A percentile compares a stretch with the other conserved stretches of the same genome.
These are phyloP conservation scores for Phytophthora niederhauseri DNA, from an alignment of 352 stramenopile genomes.

Conservation along the genomic window DNA sequence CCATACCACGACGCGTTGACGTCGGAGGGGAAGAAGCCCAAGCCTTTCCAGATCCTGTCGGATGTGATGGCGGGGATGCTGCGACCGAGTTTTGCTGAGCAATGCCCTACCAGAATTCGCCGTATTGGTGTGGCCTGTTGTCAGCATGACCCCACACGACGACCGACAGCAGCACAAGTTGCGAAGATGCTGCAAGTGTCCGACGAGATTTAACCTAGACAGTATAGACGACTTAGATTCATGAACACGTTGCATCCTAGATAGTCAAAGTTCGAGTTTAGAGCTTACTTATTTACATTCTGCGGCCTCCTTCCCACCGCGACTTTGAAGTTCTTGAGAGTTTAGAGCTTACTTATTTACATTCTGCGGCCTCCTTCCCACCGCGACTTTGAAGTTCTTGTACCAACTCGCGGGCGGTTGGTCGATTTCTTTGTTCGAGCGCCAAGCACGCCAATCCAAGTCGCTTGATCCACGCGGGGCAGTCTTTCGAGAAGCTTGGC, in stretches of 20 bases:
- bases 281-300: not conserved
- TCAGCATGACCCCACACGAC: not conserved
- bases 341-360: not conserved
- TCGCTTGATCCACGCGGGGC: slow-evolving; percentile 37
- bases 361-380: not conserved
- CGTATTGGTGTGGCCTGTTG: not conserved
- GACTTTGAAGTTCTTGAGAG: not conserved
- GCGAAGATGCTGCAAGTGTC: not conserved
- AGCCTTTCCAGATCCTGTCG: slow-evolving; percentile 38
- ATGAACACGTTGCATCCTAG: not conserved
- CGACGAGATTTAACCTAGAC: not conserved
- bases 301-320: not conserved
- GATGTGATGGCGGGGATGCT: slow-evolving; percentile 14
- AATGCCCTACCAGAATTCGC: not conserved
- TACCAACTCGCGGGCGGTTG: slow-evolving; percentile 13
- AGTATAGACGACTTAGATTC: not conserved
- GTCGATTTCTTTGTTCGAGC: slow-evolving; percentile 11
- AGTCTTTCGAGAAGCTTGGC: slow-evolving; percentile 48
- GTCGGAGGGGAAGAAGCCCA: slow-evolving; percentile 27
- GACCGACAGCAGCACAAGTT: not conserved
- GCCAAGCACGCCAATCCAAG: slow-evolving; percentile 30
- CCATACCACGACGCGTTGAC: slow-evolving; percentile 31
- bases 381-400: not conserved
- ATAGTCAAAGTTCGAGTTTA: not conserved
- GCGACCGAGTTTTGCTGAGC: not conserved